Percentiles rank a stretch among this genome's conserved stretches.
Conservation (phyloP, 2,329 filamentous ascomycete species). For the Ramularia collo-cygni region DNA sequence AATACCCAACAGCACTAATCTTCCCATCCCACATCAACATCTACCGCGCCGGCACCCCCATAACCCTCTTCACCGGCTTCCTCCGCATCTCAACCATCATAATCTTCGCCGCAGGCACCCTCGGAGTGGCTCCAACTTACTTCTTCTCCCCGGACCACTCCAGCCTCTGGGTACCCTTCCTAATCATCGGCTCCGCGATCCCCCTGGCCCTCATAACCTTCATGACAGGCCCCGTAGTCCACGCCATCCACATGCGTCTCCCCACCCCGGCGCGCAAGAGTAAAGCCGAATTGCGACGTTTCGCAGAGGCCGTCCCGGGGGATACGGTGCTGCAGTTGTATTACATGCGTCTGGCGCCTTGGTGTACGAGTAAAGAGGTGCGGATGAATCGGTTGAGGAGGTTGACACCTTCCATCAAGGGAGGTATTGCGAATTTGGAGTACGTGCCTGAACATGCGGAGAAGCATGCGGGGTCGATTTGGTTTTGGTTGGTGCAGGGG, state of each 20-base stretch:
- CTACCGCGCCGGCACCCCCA: slow-evolving; percentile 65
- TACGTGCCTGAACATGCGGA: slow-evolving; percentile 22
- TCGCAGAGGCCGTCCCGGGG: slow-evolving; percentile 41
- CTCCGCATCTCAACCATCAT: slow-evolving; percentile 66
- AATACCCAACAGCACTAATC: slow-evolving; percentile 20
- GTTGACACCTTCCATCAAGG: slow-evolving; percentile 12
- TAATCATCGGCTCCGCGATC: slow-evolving; percentile 50
- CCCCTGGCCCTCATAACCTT: slow-evolving; percentile 61
- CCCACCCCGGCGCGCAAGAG: slow-evolving; percentile 60
- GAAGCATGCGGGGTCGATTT: slow-evolving; percentile 16
- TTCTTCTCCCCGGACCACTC: slow-evolving; percentile 36
- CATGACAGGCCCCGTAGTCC: slow-evolving; percentile 63
- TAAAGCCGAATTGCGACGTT: slow-evolving; percentile 47
- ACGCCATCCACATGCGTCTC: slow-evolving; percentile 62
- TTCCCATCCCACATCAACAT: slow-evolving; percentile 57
- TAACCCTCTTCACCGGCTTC: slow-evolving; percentile 61
- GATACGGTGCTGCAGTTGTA: slow-evolving; percentile 35
- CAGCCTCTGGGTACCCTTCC: slow-evolving; percentile 36
- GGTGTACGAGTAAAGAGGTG: slow-evolving; percentile 27
- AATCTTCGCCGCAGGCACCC: slow-evolving; percentile 56
- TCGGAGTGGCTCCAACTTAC: slow-evolving; percentile 55
- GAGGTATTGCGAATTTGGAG: slow-evolving; percentile 26
- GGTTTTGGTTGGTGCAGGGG: slow-evolving; percentile 11
- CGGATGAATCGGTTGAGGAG: slow-evolving; percentile 22
- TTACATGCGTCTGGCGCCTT: slow-evolving; percentile 36